phyloP scores from a whole-genome alignment of 108 stramenopile genomes.

The Poteriospumella lacustris region DNA sequence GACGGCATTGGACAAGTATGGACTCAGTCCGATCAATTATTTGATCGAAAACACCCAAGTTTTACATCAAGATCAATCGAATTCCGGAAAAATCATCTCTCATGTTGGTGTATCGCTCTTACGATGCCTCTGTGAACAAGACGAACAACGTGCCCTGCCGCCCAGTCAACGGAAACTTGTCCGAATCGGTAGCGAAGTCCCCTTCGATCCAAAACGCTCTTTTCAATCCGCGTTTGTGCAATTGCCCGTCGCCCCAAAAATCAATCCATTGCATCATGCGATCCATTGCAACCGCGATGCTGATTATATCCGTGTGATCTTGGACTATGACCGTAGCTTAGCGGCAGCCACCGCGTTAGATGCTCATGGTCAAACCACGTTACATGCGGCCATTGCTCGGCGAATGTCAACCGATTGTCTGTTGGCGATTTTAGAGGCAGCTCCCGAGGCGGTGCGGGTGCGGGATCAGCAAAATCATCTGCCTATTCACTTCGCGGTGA shows the following conservation, averaged over 20 bases:
- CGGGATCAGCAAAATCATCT: background rate
- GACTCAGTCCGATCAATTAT: constrained; percentile 1
- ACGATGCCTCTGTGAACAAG: too few relatives aligned
- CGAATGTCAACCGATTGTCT: background rate
- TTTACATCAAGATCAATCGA: too few relatives aligned
- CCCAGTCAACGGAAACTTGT: too few relatives aligned
- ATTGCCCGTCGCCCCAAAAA: too few relatives aligned
- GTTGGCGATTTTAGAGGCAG: background rate
- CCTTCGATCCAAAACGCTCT: too few relatives aligned
- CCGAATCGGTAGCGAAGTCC: too few relatives aligned
- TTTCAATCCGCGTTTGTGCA: too few relatives aligned
- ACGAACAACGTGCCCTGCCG: too few relatives aligned
- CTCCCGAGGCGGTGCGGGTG: background rate
- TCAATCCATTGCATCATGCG: background rate
- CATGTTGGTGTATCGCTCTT: too few relatives aligned
- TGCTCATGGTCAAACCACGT: background rate
- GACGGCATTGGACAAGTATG: background rate
- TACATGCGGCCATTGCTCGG: background rate
- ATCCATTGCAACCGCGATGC: background rate
- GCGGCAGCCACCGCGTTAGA: background rate
- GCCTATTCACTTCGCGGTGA: constrained; percentile 8
- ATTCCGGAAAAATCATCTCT: too few relatives aligned
- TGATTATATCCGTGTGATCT: background rate
- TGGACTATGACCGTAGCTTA: background rate
- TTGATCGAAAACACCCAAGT: constrained; percentile 10